These are phyloP conservation scores for Erythrophleum ivorense DNA, from an alignment of 331 rosid genomes.

Conservation along the genomic window DNA sequence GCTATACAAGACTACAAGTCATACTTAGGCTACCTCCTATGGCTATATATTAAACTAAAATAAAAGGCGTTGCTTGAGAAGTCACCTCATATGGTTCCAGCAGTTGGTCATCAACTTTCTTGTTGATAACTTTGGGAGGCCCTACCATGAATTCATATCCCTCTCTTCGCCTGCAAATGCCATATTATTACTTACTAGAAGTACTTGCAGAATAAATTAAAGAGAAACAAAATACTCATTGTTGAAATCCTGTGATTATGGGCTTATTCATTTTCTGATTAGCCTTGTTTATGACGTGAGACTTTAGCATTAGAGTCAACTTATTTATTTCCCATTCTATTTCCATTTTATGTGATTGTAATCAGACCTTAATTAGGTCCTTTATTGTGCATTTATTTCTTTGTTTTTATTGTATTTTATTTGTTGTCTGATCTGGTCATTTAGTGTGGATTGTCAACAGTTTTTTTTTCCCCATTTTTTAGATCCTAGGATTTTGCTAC, in stretches of 20 bases:
- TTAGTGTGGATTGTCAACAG: not conserved
- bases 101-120: conserved; percentile 70
- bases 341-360: not conserved
- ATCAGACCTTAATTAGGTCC: not conserved
- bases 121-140: conserved; percentile 97
- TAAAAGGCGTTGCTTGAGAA: conserved; percentile 29
- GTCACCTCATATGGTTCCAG: conserved; percentile 93
- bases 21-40: not conserved
- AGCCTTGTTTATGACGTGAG: not conserved
- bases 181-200: conserved; percentile 26
- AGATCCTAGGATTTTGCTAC: not conserved
- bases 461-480: not conserved
- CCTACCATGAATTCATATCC: conserved; percentile 99
- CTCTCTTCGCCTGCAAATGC: conserved; percentile 88
- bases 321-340: not conserved
- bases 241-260: not conserved
- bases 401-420: not conserved
- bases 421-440: not conserved
- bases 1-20: not conserved
- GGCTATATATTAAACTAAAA: not conserved
- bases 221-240: conserved; percentile 25
- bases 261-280: not conserved
- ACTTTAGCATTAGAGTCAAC: not conserved
- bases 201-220: conserved; percentile 12
- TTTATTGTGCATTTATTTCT: not conserved